Evolutionary conservation across 768 basidiomycete genomes (phyloP).

Genomic region (Hygrocybe punicea): DNA sequence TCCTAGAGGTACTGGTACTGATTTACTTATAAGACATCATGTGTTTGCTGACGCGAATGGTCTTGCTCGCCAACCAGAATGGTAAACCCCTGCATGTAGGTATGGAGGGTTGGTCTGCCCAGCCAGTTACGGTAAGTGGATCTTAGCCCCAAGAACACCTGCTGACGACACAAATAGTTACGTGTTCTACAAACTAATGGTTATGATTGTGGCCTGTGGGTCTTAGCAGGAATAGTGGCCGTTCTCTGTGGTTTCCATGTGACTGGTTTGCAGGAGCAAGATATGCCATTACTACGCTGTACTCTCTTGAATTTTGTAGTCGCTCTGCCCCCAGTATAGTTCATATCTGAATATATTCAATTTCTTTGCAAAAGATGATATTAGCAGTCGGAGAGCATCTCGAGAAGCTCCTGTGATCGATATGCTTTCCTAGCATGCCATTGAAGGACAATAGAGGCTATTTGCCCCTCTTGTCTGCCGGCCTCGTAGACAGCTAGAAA

Average conservation of each 20-base stretch:
- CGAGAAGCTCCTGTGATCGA: no score
- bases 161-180: no score
- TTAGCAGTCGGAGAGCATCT: no score
- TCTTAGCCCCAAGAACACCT: neutral
- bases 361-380: no score
- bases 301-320: slow-evolving; percentile 2
- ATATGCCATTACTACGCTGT: slow-evolving; percentile 12
- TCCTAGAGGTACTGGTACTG: neutral
- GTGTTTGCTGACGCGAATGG: slow-evolving; percentile 7
- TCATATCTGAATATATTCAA: no score
- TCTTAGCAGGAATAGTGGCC: slow-evolving; percentile 19
- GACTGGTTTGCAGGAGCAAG: slow-evolving; percentile 12
- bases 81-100: slow-evolving; percentile 4
- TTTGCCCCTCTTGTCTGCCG: no score
- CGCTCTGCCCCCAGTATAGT: slow-evolving; percentile 16
- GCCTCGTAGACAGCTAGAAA: no score
- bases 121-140: slow-evolving; percentile 6
- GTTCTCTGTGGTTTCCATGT: slow-evolving; percentile 17
- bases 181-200: slow-evolving; percentile 11
- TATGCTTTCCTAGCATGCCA: no score
- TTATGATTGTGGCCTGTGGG: slow-evolving; percentile 26
- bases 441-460: no score
- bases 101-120: slow-evolving; percentile 10
- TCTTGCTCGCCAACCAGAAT: slow-evolving; percentile 8
- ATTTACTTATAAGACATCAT: slow-evolving; percentile 12